These are phyloP conservation scores for Cladosporium sp. DNA, from an alignment of 2,329 filamentous ascomycete species.

Conservation along the genomic window DNA sequence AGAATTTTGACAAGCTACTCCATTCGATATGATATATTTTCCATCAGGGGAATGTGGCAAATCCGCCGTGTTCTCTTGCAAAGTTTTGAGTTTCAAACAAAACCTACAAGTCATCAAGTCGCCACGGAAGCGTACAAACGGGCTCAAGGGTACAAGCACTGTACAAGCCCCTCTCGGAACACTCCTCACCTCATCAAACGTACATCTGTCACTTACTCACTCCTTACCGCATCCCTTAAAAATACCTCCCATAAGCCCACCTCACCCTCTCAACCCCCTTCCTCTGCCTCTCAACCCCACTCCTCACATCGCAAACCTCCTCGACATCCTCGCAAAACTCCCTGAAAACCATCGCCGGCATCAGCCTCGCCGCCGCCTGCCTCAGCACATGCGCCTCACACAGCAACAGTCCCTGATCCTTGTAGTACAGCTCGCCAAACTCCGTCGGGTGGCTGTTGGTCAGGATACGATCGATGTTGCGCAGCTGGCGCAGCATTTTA, in stretches of 20 bases:
- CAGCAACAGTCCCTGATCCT: constrained; percentile 85
- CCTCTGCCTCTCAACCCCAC: constrained; percentile 74
- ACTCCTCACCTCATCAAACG: not conserved
- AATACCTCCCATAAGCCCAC: constrained; percentile 86
- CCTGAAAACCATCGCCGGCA: constrained; percentile 72
- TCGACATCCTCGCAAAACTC: constrained; percentile 88
- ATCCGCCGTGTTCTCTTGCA: too few species aligned
- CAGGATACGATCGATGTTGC: constrained; percentile 77
- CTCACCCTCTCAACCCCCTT: constrained; percentile 79
- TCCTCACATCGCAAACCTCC: constrained; percentile 77
- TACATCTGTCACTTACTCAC: not conserved
- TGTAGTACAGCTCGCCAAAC: constrained; percentile 79
- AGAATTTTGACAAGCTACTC: not conserved
- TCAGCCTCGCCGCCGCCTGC: constrained; percentile 63
- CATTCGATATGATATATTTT: not conserved
- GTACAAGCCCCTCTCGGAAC: not conserved
- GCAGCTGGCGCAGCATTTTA: constrained; percentile 72
- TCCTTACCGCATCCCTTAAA: constrained; percentile 24
- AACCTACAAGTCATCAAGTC: not conserved
- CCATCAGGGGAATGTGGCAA: not conserved
- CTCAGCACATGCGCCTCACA: constrained; percentile 87
- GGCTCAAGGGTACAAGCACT: not conserved
- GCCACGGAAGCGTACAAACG: not conserved
- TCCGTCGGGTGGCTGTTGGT: constrained; percentile 58
- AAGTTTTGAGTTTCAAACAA: too few species aligned